A percentile compares a stretch with the other conserved stretches of the same genome.
Evolutionary conservation across 352 stramenopile genomes (phyloP).

Genomic region (Phytophthora crassamura): DNA sequence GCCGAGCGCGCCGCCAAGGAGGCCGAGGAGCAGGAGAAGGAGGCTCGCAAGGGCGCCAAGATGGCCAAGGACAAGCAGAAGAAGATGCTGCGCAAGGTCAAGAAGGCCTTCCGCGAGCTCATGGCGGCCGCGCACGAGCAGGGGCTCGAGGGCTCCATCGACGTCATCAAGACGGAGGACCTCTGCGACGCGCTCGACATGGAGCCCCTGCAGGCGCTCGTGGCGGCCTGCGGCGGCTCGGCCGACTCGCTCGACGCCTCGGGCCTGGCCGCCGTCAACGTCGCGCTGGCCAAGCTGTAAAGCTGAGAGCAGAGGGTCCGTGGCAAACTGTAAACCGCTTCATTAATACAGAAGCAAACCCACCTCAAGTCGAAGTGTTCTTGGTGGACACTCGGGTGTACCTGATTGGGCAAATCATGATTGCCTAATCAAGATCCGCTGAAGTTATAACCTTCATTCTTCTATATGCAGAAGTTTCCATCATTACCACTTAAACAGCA

Average conservation of each 20-base stretch:
- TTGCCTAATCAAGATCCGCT: no score
- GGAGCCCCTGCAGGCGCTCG: constrained; percentile 71
- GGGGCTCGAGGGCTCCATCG: constrained; percentile 60
- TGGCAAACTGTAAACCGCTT: constrained; percentile 9
- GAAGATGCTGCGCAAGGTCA: constrained; percentile 84
- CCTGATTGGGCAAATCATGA: no score
- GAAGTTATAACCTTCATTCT: no score
- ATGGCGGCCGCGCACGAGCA: constrained; percentile 71
- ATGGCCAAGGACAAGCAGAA: constrained; percentile 86
- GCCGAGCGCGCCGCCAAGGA: constrained; percentile 52
- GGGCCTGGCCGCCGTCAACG: constrained; percentile 61
- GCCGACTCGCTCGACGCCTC: constrained; percentile 61
- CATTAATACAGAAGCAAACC: constrained; percentile 28
- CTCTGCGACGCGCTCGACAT: constrained; percentile 79
- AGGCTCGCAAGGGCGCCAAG: constrained; percentile 74
- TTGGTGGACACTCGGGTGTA: no score
- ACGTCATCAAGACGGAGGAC: constrained; percentile 79
- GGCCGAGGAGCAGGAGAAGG: constrained; percentile 76
- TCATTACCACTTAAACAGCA: no score
- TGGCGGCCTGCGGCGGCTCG: constrained; percentile 61
- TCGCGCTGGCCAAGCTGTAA: constrained; percentile 57
- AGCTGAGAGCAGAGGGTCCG: constrained; percentile 36
- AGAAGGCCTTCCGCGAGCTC: constrained; percentile 86
- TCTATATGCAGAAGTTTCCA: no score
- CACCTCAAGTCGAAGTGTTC: neutral